Conservation (phyloP, 83 land plant species). For the Thuja plicata region DNA sequence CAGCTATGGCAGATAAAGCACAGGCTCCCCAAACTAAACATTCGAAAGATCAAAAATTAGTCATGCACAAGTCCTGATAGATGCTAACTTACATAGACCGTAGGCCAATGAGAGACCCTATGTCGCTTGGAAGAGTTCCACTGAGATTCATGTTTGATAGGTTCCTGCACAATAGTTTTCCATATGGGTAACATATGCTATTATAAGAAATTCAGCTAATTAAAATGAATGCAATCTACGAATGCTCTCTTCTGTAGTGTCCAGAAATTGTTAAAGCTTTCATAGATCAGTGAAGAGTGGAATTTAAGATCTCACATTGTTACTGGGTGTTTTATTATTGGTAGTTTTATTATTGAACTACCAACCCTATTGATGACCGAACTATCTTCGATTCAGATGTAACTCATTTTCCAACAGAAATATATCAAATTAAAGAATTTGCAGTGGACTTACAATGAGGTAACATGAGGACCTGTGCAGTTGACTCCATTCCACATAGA, state of each 20-base stretch:
- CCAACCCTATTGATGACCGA: too few species aligned
- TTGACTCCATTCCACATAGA: conserved; percentile 2
- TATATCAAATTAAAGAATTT: neutral
- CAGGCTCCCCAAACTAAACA: neutral
- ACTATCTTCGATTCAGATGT: too few species aligned
- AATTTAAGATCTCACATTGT: too few species aligned
- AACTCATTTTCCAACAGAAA: neutral
- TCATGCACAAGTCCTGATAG: neutral
- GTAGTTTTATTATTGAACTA: too few species aligned
- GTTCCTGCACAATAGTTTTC: neutral
- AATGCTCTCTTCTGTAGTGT: too few species aligned
- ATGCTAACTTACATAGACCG: conserved; percentile 20
- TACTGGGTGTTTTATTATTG: too few species aligned
- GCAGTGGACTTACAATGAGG: neutral
- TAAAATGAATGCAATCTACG: neutral
- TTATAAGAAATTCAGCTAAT: neutral
- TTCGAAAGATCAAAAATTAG: neutral
- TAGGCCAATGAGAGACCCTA: conserved; percentile 14
- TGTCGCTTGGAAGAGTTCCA: conserved; percentile 22
- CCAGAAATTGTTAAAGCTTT: too few species aligned
- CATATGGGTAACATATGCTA: neutral
- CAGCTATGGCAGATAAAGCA: neutral
- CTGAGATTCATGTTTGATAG: neutral
- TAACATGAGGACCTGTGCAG: neutral
- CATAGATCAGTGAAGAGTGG: too few species aligned